Evolutionary conservation across 352 stramenopile species (phyloP), one percentile per base, ranked within the genome.

Genomic region (Phytophthora sojae): DNA sequence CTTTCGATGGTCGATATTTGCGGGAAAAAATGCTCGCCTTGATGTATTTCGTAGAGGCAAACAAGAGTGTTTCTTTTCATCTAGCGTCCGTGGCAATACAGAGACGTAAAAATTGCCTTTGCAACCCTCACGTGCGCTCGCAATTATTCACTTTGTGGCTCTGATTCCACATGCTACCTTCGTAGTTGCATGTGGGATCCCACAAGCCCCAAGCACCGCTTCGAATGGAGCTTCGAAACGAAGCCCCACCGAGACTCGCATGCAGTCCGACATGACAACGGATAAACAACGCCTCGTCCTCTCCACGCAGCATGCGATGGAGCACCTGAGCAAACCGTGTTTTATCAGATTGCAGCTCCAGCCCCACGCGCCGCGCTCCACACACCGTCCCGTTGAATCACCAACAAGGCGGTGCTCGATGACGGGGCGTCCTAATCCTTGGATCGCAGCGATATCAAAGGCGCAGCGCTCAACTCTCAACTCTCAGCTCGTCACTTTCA

Each of bases 111-210:
- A 19, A 9, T 6, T 19, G 17, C 29, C 29, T 8, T 54, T 53
- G 0, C 32, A n/a, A 42, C 37, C 19, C 35, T 61, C 57, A 51
- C 44, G 23, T 21, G 29, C 21, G 52, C 26, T 60, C 51, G 49
- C 37, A 73, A 69, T 32, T 63, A 69, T 64, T 73, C 59, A 8
- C 37, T 30, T 32, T 71, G 67, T 75, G 67, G 60, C 55, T 64
- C 12, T 26, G 55, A 65, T 72, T 67, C 58, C 65, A 63, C 58
- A 30, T 65, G 57, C 14, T 15, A n/a, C 47, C 12, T 32, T 1
- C 4, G 52, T 26, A 17, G 64, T 52, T 23, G 59, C 37, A 54
- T 49, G 47, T 60, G 61, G 45, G 26, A 58, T 55, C 4, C 30
- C 4, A 7, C 23, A 25, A 17, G 9, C 7, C 4, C 39, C 51